Percentiles rank a stretch among this genome's conserved stretches.
These are phyloP conservation scores for Ogataea populi-albae DNA, from an alignment of 805 yeast species.

Conservation along the genomic window DNA sequence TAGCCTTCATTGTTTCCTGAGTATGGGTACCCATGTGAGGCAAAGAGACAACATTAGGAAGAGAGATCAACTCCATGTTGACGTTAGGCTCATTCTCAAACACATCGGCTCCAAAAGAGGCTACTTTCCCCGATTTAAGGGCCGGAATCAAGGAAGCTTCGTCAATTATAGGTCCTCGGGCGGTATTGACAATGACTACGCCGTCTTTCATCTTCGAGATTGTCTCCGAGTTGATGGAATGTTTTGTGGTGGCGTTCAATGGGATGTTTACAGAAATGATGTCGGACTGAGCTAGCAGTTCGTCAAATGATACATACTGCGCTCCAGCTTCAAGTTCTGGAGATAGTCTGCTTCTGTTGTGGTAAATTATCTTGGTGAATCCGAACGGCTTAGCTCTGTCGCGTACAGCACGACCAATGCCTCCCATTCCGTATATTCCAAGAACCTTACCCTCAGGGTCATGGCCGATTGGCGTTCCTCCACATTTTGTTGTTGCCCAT, in stretches of 20 bases:
- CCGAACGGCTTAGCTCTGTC: constrained; percentile 76
- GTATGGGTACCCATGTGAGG: constrained; percentile 92
- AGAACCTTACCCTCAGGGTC: constrained; percentile 75
- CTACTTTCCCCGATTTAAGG: constrained; percentile 61
- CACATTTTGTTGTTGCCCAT: constrained; percentile 52
- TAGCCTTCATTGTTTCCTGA: constrained; percentile 65
- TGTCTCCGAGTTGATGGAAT: constrained; percentile 58
- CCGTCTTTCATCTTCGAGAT: constrained; percentile 74
- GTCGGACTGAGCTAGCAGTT: constrained; percentile 61
- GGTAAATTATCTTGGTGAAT: constrained; percentile 63
- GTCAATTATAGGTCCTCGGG: constrained; percentile 82
- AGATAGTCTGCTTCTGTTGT: constrained; percentile 61
- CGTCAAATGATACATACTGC: constrained; percentile 69
- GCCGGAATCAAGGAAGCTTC: constrained; percentile 56
- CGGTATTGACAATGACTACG: constrained; percentile 76
- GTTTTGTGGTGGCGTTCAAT: constrained; percentile 66
- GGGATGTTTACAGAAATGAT: constrained; percentile 76
- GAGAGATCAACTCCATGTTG: constrained; percentile 54
- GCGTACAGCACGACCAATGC: constrained; percentile 80
- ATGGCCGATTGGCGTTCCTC: constrained; percentile 61
- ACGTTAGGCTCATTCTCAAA: constrained; percentile 73
- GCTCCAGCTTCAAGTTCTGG: constrained; percentile 67
- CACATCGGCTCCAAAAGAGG: constrained; percentile 71
- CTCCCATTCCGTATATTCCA: constrained; percentile 87
- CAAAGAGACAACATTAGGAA: constrained; percentile 69